Evolutionary conservation across 2,329 filamentous ascomycete species (phyloP).

Genomic region (Aspergillus floridensis): DNA sequence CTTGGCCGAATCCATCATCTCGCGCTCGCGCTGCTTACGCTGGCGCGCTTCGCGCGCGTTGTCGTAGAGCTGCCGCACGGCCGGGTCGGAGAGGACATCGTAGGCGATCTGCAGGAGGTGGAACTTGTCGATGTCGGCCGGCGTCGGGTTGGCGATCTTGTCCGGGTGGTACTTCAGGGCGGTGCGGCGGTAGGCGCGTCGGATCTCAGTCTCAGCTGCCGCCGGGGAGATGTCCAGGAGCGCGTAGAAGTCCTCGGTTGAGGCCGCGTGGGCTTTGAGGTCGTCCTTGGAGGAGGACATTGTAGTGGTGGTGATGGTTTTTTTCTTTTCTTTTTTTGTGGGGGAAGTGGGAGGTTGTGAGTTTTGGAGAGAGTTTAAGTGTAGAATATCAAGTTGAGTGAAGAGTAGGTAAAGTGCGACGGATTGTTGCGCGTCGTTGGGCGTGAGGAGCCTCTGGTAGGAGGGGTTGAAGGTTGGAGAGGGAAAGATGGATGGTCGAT

Average conservation of each 20-base stretch:
- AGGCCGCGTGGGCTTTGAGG: slow-evolving; percentile 57
- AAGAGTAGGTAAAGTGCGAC: not conserved
- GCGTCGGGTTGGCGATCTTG: slow-evolving; percentile 71
- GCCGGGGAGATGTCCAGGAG: slow-evolving; percentile 67
- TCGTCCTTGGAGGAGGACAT: slow-evolving; percentile 43
- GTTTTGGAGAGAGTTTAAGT: not conserved
- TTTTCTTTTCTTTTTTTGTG: no score
- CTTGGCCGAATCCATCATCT: slow-evolving; percentile 69
- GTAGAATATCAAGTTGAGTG: not conserved
- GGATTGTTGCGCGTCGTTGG: not conserved
- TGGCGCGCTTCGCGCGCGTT: slow-evolving; percentile 68
- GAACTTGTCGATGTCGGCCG: slow-evolving; percentile 72
- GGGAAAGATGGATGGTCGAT: not conserved
- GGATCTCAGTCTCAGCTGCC: slow-evolving; percentile 68
- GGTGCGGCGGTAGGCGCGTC: slow-evolving; percentile 78
- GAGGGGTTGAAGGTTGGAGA: not conserved
- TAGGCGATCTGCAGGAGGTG: slow-evolving; percentile 82
- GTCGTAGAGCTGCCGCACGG: slow-evolving; percentile 74
- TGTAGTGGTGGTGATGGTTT: no score
- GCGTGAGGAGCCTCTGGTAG: not conserved
- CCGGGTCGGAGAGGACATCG: slow-evolving; percentile 72
- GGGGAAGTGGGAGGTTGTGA: not conserved
- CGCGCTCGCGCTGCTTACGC: slow-evolving; percentile 67
- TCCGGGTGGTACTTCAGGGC: slow-evolving; percentile 93
- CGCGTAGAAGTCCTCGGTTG: slow-evolving; percentile 72